Evolutionary conservation across 2,329 filamentous ascomycete species (phyloP).

Genomic region (Emergomyces orientalis): DNA sequence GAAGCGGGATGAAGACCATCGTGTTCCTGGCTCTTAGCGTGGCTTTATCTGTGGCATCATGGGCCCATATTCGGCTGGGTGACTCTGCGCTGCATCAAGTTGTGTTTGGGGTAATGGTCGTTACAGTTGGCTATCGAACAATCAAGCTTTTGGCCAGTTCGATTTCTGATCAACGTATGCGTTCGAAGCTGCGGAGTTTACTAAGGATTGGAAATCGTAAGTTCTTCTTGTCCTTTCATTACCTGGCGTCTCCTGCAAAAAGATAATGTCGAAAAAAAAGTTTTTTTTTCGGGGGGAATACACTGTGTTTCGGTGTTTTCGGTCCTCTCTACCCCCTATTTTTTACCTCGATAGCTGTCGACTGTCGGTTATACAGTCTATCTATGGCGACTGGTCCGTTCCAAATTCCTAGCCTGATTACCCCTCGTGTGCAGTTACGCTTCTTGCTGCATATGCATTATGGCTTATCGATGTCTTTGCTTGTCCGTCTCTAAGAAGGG

Average conservation of each 20-base stretch:
- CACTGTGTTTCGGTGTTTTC: too few species aligned
- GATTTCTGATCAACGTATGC: constrained; percentile 9
- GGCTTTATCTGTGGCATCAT: constrained; percentile 8
- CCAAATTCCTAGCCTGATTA: not conserved
- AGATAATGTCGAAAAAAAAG: too few species aligned
- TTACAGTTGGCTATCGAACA: constrained; percentile 9
- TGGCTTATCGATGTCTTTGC: constrained; percentile 21
- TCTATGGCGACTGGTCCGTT: not conserved
- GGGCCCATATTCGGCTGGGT: constrained; percentile 11
- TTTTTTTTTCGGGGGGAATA: too few species aligned
- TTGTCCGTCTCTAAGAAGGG: constrained; percentile 16
- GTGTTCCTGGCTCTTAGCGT: constrained; percentile 9
- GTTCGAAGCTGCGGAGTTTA: constrained; percentile 9
- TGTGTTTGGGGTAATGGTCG: constrained; percentile 12
- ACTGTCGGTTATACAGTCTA: not conserved
- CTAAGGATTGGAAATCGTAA: constrained; percentile 7
- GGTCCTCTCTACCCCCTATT: too few species aligned
- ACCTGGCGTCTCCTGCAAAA: not conserved
- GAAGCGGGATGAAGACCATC: not conserved
- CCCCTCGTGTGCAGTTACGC: constrained; percentile 5
- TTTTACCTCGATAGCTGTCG: too few species aligned
- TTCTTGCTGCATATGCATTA: constrained; percentile 10
- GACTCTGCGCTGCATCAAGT: constrained; percentile 13
- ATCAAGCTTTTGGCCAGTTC: constrained; percentile 8
- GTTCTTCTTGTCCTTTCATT: not conserved